phyloP scores from a whole-genome alignment of 179 eudicot species.

The Dionaea muscipula region DNA sequence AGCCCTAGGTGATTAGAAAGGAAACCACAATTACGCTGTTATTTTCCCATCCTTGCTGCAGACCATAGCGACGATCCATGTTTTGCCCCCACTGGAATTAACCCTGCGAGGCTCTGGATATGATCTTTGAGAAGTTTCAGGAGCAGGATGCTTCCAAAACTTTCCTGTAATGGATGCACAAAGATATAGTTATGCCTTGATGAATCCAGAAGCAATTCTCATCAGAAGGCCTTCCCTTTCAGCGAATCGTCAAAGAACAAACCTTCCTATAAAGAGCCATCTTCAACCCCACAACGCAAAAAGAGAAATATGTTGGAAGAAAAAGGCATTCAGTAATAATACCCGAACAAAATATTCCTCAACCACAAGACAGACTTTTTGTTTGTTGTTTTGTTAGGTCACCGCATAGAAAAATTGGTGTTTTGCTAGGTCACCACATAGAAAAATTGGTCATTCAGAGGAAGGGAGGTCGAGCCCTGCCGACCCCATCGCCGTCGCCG shows the following conservation, averaged over 20 bases:
- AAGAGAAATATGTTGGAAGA: slow-evolving; percentile 6
- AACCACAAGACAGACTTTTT: too few species aligned
- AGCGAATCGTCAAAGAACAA: slow-evolving; percentile 23
- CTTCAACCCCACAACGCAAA: slow-evolving; percentile 1
- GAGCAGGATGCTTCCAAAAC: slow-evolving; percentile 47
- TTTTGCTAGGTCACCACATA: too few species aligned
- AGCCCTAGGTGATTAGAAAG: slow-evolving; percentile 95
- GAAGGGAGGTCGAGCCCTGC: too few species aligned
- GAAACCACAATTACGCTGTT: slow-evolving; percentile 99
- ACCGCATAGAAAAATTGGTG: too few species aligned
- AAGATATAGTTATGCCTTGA: slow-evolving; percentile 61
- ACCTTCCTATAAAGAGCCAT: slow-evolving; percentile 5
- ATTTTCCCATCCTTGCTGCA: slow-evolving; percentile 99
- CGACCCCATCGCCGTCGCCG: too few species aligned
- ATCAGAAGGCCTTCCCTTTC: slow-evolving; percentile 46
- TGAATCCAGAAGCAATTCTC: slow-evolving; percentile 39
- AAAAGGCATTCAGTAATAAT: background rate
- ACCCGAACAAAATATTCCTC: background rate
- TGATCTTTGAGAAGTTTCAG: slow-evolving; percentile 50
- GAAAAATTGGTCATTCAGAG: too few species aligned
- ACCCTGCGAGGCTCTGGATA: slow-evolving; percentile 50
- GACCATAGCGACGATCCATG: slow-evolving; percentile 99
- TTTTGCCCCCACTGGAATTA: slow-evolving; percentile 37
- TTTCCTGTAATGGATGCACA: slow-evolving; percentile 90
- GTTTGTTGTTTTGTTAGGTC: too few species aligned